Percentiles rank a stretch among this genome's conserved stretches.
These are phyloP conservation scores for Pleoardoris graminearum DNA, from an alignment of 2,329 filamentous ascomycete species.

Conservation along the genomic window DNA sequence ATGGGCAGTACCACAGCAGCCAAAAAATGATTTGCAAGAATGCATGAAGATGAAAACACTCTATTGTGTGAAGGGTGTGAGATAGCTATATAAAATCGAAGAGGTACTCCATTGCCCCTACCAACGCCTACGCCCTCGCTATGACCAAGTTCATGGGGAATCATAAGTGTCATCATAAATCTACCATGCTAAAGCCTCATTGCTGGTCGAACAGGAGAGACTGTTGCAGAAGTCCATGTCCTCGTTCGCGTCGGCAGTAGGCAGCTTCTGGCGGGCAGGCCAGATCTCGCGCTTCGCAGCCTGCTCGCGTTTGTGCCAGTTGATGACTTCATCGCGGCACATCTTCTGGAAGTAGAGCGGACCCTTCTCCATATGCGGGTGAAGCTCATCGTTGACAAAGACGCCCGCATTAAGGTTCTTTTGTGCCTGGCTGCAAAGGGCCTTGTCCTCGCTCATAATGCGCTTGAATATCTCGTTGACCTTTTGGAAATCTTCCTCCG, in stretches of 20 bases:
- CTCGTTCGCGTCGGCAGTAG: slow-evolving; percentile 47
- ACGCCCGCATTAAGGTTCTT: slow-evolving; percentile 62
- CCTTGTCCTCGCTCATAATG: slow-evolving; percentile 66
- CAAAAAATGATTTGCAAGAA: too few relatives aligned
- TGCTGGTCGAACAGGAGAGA: slow-evolving; percentile 4
- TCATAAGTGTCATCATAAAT: background rate
- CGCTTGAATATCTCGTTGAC: slow-evolving; percentile 64
- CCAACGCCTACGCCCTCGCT: too few relatives aligned
- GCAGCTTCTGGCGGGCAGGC: slow-evolving; percentile 46
- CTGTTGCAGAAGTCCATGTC: slow-evolving; percentile 41
- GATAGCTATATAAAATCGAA: too few relatives aligned
- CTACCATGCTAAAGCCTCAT: slow-evolving; percentile 10
- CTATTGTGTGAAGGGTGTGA: too few relatives aligned
- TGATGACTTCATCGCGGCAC: slow-evolving; percentile 50
- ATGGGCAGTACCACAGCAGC: too few relatives aligned
- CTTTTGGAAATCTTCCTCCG: slow-evolving; percentile 59
- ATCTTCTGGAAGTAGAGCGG: slow-evolving; percentile 58
- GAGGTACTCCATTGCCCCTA: too few relatives aligned
- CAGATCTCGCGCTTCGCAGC: slow-evolving; percentile 12
- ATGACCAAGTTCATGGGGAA: too few relatives aligned
- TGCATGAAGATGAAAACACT: too few relatives aligned
- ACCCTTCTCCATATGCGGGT: slow-evolving; percentile 60
- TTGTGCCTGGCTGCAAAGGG: slow-evolving; percentile 60
- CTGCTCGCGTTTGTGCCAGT: slow-evolving; percentile 15
- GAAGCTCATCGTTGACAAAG: slow-evolving; percentile 63